phyloP scores from a whole-genome alignment of 1,284 basidiomycete species.

The Cutaneotrichosporon cutaneum region DNA sequence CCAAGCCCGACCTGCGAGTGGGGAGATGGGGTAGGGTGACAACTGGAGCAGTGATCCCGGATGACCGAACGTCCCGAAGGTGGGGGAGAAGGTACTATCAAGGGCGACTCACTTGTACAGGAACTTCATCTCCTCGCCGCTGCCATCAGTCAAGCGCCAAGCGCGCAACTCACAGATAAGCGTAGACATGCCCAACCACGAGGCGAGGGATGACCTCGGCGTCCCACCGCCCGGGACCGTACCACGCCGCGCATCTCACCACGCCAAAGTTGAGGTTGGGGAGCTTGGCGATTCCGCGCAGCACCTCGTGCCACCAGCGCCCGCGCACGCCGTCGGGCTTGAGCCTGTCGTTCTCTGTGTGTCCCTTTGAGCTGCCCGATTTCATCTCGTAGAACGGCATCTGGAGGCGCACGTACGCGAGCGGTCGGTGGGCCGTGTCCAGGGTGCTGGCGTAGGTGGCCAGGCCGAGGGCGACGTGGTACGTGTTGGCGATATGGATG shows the following conservation, averaged over 20 bases:
- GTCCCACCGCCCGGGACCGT: conserved; percentile 42
- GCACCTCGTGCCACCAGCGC: conserved; percentile 85
- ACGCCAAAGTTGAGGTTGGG: conserved; percentile 42
- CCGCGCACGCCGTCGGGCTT: conserved; percentile 72
- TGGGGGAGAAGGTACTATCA: not conserved
- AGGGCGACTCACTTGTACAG: conserved; percentile 58
- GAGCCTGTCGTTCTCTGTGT: conserved; percentile 67
- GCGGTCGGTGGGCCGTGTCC: conserved; percentile 63
- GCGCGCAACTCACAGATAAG: conserved; percentile 58
- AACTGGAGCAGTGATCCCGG: no score
- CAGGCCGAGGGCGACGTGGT: conserved; percentile 66
- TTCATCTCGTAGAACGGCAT: conserved; percentile 77
- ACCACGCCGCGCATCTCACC: conserved; percentile 38
- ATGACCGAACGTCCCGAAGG: no score
- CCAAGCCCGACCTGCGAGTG: no score
- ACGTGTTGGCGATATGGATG: conserved; percentile 71
- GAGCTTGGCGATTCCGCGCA: conserved; percentile 72
- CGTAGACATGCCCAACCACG: conserved; percentile 74
- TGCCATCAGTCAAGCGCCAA: conserved; percentile 11
- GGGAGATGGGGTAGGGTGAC: not conserved
- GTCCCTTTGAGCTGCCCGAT: conserved; percentile 52
- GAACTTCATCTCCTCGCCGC: conserved; percentile 80
- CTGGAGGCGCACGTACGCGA: conserved; percentile 74
- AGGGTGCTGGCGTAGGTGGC: conserved; percentile 59
- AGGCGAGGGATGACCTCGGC: conserved; percentile 64